Conservation (phyloP, 2,329 filamentous ascomycete species). For the Cordyceps farinosa region DNA sequence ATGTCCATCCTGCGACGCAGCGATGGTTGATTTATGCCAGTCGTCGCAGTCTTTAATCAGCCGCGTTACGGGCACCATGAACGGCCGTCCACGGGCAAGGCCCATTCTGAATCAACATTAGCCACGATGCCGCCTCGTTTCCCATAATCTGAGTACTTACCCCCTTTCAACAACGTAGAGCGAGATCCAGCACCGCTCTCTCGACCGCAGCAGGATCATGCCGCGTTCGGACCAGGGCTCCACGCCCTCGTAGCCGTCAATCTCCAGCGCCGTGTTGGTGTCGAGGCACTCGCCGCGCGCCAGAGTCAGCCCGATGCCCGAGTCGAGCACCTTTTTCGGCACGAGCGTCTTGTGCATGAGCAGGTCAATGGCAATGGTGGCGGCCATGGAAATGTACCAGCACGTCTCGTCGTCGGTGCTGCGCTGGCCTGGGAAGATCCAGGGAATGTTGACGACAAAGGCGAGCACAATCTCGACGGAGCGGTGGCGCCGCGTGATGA, state of each 20-base stretch:
- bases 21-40: slow-evolving; percentile 62
- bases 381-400: slow-evolving; percentile 65
- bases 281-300: slow-evolving; percentile 67
- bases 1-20: slow-evolving; percentile 66
- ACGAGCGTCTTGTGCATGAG: slow-evolving; percentile 67
- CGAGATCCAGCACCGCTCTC: slow-evolving; percentile 68
- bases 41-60: slow-evolving; percentile 64
- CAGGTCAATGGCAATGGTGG: slow-evolving; percentile 66
- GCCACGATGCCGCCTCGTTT: neutral
- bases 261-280: slow-evolving; percentile 58
- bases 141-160: slow-evolving; percentile 33
- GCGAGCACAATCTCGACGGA: slow-evolving; percentile 72
- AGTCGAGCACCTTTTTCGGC: slow-evolving; percentile 47
- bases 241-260: slow-evolving; percentile 65
- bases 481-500: slow-evolving; percentile 59
- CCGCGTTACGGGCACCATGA: slow-evolving; percentile 63
- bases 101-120: slow-evolving; percentile 48
- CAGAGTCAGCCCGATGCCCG: slow-evolving; percentile 43
- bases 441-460: slow-evolving; percentile 73
- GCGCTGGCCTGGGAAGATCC: slow-evolving; percentile 66
- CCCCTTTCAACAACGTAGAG: slow-evolving; percentile 70
- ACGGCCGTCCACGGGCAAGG: slow-evolving; percentile 64
- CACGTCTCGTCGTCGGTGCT: slow-evolving; percentile 72
- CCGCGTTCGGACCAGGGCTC: slow-evolving; percentile 59
- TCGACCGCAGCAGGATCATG: slow-evolving; percentile 56